Evolutionary conservation across 1,139 yeast genomes (phyloP).

Genomic region (Protomyces lactucae-debilis): DNA sequence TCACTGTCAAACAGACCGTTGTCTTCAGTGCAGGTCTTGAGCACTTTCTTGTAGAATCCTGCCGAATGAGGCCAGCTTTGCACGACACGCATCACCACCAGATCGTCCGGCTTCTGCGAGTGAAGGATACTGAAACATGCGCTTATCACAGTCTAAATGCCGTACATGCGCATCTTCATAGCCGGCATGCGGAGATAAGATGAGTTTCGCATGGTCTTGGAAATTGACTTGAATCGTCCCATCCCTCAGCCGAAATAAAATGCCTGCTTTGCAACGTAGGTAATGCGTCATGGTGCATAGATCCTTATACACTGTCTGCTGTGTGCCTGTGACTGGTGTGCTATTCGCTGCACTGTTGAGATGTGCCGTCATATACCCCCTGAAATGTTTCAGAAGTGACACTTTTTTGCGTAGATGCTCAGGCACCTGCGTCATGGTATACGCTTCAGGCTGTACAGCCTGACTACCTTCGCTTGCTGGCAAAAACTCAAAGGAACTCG

Average conservation of each 20-base stretch:
- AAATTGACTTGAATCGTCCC: slow-evolving; percentile 64
- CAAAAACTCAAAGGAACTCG: slow-evolving; percentile 54
- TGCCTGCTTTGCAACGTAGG: slow-evolving; percentile 69
- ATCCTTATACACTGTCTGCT: background rate
- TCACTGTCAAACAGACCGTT: no score
- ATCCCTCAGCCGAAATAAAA: slow-evolving; percentile 89
- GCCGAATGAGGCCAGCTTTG: background rate
- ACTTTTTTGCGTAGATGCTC: slow-evolving; percentile 59
- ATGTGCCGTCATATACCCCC: slow-evolving; percentile 39
- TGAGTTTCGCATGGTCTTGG: slow-evolving; percentile 16
- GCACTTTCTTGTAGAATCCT: background rate
- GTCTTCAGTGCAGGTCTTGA: background rate
- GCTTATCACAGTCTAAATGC: slow-evolving; percentile 5
- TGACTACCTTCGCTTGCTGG: slow-evolving; percentile 37
- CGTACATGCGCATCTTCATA: background rate
- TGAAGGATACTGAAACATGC: background rate
- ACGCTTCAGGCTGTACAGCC: slow-evolving; percentile 25
- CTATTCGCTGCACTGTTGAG: slow-evolving; percentile 28
- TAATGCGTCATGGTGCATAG: slow-evolving; percentile 72
- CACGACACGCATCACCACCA: background rate
- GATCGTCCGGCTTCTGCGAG: background rate
- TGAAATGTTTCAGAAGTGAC: slow-evolving; percentile 73
- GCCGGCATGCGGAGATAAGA: background rate
- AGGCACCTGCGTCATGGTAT: slow-evolving; percentile 20
- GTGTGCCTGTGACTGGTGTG: background rate